Conservation (phyloP, 1,284 basidiomycete species). For the Naganishia cerealis region DNA sequence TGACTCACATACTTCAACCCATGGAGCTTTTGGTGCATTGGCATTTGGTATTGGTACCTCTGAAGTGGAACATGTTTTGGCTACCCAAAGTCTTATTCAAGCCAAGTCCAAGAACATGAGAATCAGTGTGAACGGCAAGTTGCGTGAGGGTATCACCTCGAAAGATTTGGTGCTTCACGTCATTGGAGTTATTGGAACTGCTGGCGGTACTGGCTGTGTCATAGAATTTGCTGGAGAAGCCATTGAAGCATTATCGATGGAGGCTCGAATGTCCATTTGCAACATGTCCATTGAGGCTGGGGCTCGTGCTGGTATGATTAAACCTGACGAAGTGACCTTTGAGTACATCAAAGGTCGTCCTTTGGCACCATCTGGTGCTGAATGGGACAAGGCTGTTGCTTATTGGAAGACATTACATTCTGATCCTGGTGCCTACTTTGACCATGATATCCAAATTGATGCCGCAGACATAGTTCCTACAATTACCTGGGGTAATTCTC, state of each 20-base stretch:
- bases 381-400: slow-evolving; percentile 82
- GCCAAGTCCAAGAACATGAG: slow-evolving; percentile 95
- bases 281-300: slow-evolving; percentile 98
- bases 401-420: slow-evolving; percentile 86
- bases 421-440: slow-evolving; percentile 86
- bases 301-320: slow-evolving; percentile 92
- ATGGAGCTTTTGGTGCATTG: slow-evolving; percentile 92
- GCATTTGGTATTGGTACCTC: slow-evolving; percentile 96
- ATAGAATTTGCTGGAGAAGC: slow-evolving; percentile 92
- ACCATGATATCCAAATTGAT: slow-evolving; percentile 79
- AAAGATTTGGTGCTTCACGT: slow-evolving; percentile 95
- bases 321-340: slow-evolving; percentile 89
- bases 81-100: slow-evolving; percentile 89
- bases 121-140: slow-evolving; percentile 81
- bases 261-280: slow-evolving; percentile 93
- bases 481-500: slow-evolving; percentile 94
- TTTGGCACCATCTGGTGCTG: slow-evolving; percentile 70
- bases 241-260: slow-evolving; percentile 89
- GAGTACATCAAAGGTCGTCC: slow-evolving; percentile 81
- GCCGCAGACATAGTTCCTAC: slow-evolving; percentile 90
- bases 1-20: slow-evolving; percentile 85
- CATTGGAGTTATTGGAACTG: slow-evolving; percentile 90
- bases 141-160: slow-evolving; percentile 83
- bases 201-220: slow-evolving; percentile 87
- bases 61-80: slow-evolving; percentile 94